Evolutionary conservation across 495 filamentous ascomycete species (phyloP).

Genomic region (Hypoxylon cercidicola): DNA sequence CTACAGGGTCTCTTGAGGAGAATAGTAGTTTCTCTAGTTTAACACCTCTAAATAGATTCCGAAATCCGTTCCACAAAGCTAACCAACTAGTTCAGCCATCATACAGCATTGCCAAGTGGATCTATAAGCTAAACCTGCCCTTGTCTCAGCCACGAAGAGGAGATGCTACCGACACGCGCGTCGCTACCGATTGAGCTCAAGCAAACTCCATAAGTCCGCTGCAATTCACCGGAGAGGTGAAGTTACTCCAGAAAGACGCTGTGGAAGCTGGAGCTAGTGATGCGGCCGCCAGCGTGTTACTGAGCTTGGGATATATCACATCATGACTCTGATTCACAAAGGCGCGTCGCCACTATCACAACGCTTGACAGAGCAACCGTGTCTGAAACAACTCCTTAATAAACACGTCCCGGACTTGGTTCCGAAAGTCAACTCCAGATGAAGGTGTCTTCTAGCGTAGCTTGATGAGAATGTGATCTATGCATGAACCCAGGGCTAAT

Average conservation of each 20-base stretch:
- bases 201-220: not conserved
- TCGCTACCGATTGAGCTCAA: not conserved
- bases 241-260: too few relatives aligned
- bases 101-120: not conserved
- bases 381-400: not conserved
- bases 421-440: not conserved
- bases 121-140: not conserved
- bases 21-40: too few relatives aligned
- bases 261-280: constrained; percentile 25
- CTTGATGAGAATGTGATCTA: too few relatives aligned
- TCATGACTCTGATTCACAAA: too few relatives aligned
- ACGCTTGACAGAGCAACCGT: not conserved
- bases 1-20: too few relatives aligned
- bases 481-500: not conserved
- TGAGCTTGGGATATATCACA: too few relatives aligned
- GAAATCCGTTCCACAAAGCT: too few relatives aligned
- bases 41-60: too few relatives aligned
- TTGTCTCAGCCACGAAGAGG: not conserved
- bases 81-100: too few relatives aligned
- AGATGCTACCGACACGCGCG: not conserved
- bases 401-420: not conserved
- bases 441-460: too few relatives aligned
- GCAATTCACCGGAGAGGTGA: not conserved
- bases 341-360: too few relatives aligned
- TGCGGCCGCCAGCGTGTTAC: not conserved